Evolutionary conservation across 768 basidiomycete species (phyloP), one percentile per base, ranked within the genome.

Genomic region (Sporobolomyces roseus): DNA sequence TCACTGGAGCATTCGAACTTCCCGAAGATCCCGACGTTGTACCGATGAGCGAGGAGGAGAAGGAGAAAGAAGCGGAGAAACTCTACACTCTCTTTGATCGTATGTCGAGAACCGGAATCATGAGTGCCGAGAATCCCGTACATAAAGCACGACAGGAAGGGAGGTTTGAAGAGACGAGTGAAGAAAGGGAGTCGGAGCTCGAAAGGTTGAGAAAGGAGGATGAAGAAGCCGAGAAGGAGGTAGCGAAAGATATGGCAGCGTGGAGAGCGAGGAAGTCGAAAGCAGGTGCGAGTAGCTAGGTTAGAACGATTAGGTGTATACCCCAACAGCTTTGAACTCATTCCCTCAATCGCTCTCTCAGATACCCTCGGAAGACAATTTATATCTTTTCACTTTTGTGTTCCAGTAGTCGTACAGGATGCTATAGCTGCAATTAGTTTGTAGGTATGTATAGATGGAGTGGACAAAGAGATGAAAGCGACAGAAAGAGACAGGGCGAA

Each of bases 21-120:
- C 66, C 61, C 1, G 17, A 32, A 14, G 80, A 79, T 53, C 74
- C 81, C 23, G 51, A 63, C 78, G 81, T 80, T 6, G 80, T 85
- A 56, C 45, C 71, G 35, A 94, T 99, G 93, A 88, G 91, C 1
- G 88, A 93, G 35, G 93, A 93, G 77, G 94, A 99, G 82, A 96
- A 94, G 78, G 91, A 96, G 77, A 80, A 80, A 14, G 96, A 99
- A 80, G 88, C 93, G 61, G 93, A 97, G 81, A 87, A 87, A 76
- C 81, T 99, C 48, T 91, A 97, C 75, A 86, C 89, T 38, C 81
- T 98, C 25, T 98, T 99, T 75, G 90, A 96, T 71, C 82, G 93
- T 53, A 81, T 98, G 71, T 90, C 93, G 77, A 85, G 82, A 78
- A 86, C 82, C 51, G 90, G 91, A 9, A 71, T 74, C 29, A 72